These are phyloP conservation scores for Pseudoperonospora humuli DNA, from an alignment of 352 stramenopile genomes.

Conservation along the genomic window DNA sequence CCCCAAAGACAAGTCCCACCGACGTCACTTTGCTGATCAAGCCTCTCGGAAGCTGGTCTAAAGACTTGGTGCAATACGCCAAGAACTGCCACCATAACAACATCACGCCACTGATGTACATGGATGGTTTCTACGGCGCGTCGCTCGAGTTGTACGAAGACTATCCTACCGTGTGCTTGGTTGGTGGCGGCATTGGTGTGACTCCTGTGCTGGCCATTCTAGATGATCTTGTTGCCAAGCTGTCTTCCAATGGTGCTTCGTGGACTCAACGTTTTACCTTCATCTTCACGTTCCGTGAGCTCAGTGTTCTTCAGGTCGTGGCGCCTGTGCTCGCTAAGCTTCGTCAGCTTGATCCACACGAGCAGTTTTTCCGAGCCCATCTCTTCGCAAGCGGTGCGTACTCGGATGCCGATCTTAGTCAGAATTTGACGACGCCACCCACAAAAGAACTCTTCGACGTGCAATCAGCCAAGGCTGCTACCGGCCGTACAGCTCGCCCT, in stretches of 20 bases:
- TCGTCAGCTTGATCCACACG: constrained; percentile 29
- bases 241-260: constrained; percentile 14
- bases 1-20: constrained; percentile 29
- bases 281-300: constrained; percentile 34
- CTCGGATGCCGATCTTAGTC: constrained; percentile 14
- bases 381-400: constrained; percentile 25
- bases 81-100: constrained; percentile 27
- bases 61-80: constrained; percentile 32
- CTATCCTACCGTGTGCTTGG: constrained; percentile 37
- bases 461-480: constrained; percentile 8
- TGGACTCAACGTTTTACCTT: constrained; percentile 39
- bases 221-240: constrained; percentile 32
- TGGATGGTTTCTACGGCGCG: constrained; percentile 47
- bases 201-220: constrained; percentile 40
- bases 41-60: constrained; percentile 41
- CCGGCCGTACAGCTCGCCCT: constrained; percentile 11
- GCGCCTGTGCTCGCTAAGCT: constrained; percentile 26
- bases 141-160: constrained; percentile 42
- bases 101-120: constrained; percentile 31
- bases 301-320: constrained; percentile 27
- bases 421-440: constrained; percentile 10
- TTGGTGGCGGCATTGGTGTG: constrained; percentile 38
- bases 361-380: constrained; percentile 26
- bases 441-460: constrained; percentile 9
- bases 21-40: constrained; percentile 45